Evolutionary conservation across 179 eudicot genomes (phyloP).

Genomic region (Actinidia chinensis): DNA sequence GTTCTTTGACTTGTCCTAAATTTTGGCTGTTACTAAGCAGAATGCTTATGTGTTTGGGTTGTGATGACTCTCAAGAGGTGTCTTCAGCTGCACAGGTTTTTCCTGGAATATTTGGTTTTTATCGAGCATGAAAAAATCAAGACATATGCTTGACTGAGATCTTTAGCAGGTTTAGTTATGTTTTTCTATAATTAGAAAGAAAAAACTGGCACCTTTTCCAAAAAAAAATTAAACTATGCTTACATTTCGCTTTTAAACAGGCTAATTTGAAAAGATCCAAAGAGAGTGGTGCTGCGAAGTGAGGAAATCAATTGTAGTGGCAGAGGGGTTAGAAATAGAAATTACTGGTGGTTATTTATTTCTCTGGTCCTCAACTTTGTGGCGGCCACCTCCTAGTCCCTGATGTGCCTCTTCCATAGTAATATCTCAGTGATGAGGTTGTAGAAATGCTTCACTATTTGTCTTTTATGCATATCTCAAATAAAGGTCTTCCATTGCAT

Average conservation of each 20-base stretch:
- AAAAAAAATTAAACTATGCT: too few species aligned
- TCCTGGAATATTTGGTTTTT: slow-evolving; percentile 51
- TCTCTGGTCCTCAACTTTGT: slow-evolving; percentile 87
- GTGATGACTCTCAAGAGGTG: slow-evolving; percentile 78
- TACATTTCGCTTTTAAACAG: slow-evolving; percentile 36
- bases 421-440: not conserved
- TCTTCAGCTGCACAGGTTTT: slow-evolving; percentile 68
- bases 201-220: too few species aligned
- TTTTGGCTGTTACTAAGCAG: slow-evolving; percentile 38
- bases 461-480: not conserved
- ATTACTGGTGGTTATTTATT: slow-evolving; percentile 73
- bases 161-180: slow-evolving; percentile 63
- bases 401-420: slow-evolving; percentile 40
- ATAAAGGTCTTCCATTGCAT: not conserved
- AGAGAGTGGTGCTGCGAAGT: slow-evolving; percentile 74
- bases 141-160: slow-evolving; percentile 53
- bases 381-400: slow-evolving; percentile 72
- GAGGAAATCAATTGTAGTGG: slow-evolving; percentile 69
- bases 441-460: not conserved
- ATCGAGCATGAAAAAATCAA: slow-evolving; percentile 43
- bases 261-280: slow-evolving; percentile 82
- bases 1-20: not conserved
- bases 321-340: slow-evolving; percentile 76
- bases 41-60: slow-evolving; percentile 76
- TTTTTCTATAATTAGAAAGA: not conserved